These are phyloP conservation scores for Penicillium angulare DNA, from an alignment of 495 filamentous ascomycete genomes.

Conservation along the genomic window DNA sequence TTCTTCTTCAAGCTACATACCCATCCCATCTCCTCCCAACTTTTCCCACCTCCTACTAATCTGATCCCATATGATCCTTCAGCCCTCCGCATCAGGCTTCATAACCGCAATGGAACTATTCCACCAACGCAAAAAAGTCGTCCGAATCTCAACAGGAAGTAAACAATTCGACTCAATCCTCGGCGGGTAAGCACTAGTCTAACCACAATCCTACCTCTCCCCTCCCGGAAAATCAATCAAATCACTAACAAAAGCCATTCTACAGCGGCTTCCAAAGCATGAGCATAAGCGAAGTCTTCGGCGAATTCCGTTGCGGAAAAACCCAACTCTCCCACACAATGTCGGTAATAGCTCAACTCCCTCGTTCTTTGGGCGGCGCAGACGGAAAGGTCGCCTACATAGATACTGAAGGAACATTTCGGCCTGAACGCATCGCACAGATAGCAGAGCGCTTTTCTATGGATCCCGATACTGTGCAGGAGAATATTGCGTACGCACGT, in stretches of 20 bases:
- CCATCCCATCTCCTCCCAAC: background rate
- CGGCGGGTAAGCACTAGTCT: slow-evolving; percentile 48
- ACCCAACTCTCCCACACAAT: slow-evolving; percentile 69
- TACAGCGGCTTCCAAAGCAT: slow-evolving; percentile 73
- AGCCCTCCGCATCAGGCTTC: slow-evolving; percentile 70
- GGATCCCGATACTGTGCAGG: slow-evolving; percentile 62
- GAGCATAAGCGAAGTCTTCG: slow-evolving; percentile 73
- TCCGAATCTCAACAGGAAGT: slow-evolving; percentile 71
- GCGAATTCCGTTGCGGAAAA: slow-evolving; percentile 79
- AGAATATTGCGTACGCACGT: slow-evolving; percentile 74
- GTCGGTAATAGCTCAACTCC: slow-evolving; percentile 62
- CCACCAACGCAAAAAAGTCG: slow-evolving; percentile 65
- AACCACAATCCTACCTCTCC: background rate
- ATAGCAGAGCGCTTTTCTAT: slow-evolving; percentile 75
- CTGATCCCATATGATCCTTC: background rate
- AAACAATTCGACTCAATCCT: slow-evolving; percentile 75
- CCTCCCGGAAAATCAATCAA: background rate
- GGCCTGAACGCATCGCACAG: slow-evolving; percentile 68
- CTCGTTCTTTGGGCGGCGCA: slow-evolving; percentile 66
- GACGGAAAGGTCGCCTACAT: slow-evolving; percentile 81
- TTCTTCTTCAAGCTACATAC: too few species aligned
- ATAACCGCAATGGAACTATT: slow-evolving; percentile 72
- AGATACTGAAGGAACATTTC: slow-evolving; percentile 78
- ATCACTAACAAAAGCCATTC: background rate
- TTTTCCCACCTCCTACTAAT: background rate